Percentiles rank a stretch among this genome's conserved stretches.
Conservation (phyloP, 805 yeast genomes). For the Jamesozyma gamospora region DNA sequence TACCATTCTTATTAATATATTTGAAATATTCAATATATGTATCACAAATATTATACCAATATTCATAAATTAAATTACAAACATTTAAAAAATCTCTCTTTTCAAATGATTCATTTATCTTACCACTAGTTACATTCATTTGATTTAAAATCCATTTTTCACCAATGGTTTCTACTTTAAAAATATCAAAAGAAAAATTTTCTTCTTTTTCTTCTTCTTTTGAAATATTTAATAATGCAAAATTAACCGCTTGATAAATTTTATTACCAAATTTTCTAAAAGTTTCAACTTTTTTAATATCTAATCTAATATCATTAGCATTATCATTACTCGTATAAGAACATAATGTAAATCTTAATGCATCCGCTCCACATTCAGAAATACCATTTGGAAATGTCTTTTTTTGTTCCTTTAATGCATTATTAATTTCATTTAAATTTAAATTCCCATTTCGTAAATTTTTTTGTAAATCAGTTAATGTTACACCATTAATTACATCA, state of each 20-base stretch:
- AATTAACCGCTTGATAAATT: constrained; percentile 96
- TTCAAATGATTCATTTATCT: constrained; percentile 55
- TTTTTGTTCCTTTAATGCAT: constrained; percentile 77
- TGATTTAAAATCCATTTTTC: constrained; percentile 93
- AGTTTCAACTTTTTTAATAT: constrained; percentile 91
- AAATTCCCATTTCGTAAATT: constrained; percentile 71
- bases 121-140: constrained; percentile 54
- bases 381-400: constrained; percentile 87
- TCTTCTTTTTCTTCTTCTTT: constrained; percentile 62
- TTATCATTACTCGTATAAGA: constrained; percentile 97
- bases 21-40: constrained; percentile 96
- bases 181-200: too few relatives aligned
- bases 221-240: constrained; percentile 69
- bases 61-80: constrained; percentile 74
- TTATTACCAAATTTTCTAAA: constrained; percentile 98
- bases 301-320: constrained; percentile 92
- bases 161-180: constrained; percentile 71
- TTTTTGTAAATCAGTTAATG: constrained; percentile 63
- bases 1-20: constrained; percentile 77
- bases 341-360: constrained; percentile 91
- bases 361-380: constrained; percentile 98
- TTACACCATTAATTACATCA: constrained; percentile 82
- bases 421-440: constrained; percentile 73
- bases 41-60: constrained; percentile 92
- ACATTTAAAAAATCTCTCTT: constrained; percentile 78